Evolutionary conservation across 345 rosid species (phyloP), one percentile per base, ranked within the genome.

Genomic region (Fremontodendron californicum): DNA sequence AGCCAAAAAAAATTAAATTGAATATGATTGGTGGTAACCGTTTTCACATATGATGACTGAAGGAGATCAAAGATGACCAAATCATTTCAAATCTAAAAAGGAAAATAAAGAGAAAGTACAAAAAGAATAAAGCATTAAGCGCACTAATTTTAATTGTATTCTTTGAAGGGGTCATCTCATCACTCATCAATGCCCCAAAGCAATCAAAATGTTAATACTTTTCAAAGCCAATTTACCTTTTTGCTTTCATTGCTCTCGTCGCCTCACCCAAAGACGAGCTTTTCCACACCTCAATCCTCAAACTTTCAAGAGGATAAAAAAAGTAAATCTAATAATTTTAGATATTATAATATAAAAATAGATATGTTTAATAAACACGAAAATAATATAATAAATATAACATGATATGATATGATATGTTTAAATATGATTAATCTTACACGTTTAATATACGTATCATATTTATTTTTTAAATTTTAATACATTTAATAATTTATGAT

Each of bases 81-180:
- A 76, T 78, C 43, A 80, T 78, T n/a, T 68, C 60, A 65, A 52
- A 73, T 49, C 40, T 3, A 37, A 37, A 37, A 37, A 37, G 37
- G 54, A 9, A 63, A 70, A 73, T 15, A 46, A 3, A 78, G 71
- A 37, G n/a, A 42, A 61, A 73, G 60, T 25, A 78, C 42, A 79
- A 43, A 40, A 31, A n/a, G n/a, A n/a, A n/a, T n/a, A 75, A 77
- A 73, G 68, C 51, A 79, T 11, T 65, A 0, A 71, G 63, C 73
- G 77, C 83, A 79, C 65, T 77, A 68, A 25, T 69, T 84, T 54
- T 69, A 68, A n/a, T 69, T 84, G 81, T 87, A 84, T 84, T 87
- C 89, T 87, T 87, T 87, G 83, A 58, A 87, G 89, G 83, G 84
- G 75, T 78, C 80, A 54, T 54, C 60, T 54, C 60, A n/a, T 52